Base-by-base conservation (phyloP, 106 monocot genomes). In the Dendrobium chrysotoxum region DNA sequence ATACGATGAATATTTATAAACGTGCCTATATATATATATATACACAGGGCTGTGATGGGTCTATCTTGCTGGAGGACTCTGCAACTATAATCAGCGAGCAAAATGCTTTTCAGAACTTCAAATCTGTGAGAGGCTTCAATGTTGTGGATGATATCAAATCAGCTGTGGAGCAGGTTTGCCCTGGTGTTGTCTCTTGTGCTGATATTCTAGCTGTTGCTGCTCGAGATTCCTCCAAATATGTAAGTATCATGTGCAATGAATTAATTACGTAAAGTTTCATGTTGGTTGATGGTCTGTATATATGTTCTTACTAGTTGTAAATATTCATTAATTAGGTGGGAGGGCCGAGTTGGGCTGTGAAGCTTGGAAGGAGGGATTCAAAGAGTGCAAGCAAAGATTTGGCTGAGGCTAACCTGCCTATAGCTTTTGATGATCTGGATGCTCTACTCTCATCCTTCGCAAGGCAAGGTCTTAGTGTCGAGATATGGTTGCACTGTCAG, bases 401-500 rank as follows among this genome's bases (percentile, higher is more conserved):
- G 3, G 90, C 90, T 2, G 1, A 68, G 17, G n/a, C 53, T 76
- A 54, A 31, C 87, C 17, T 87, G 82, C 4, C 53, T 83, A 10
- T 87, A 85, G 0, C 64, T 55, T 79, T 54, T 72, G 18, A 42
- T 10, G 47, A 85, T 80, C 74, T 90, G 42, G 2, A 57, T 4
- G 65, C 13, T 2, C 90, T 90, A 26, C n/a, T 77, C 61, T 21
- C 68, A 47, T 76, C 38, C 26, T 90, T 90, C 75, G 21, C 61
- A 1, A 74, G 76, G n/a, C 84, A 80, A 41, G 83, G 87, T 3
- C 85, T 90, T 40, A 28, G 40, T 20, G 5, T 10, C 44, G 53
- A 3, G 90, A 90, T 66, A 75, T 90, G 30, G 87, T 90, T 18
- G 82, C 79, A 35, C 83, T 90, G 26, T 87, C 85, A 5, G 90